Percentiles rank a stretch among this genome's conserved stretches.
Evolutionary conservation across 257 asterid genomes (phyloP).

Genomic region (Haberlea rhodopensis): DNA sequence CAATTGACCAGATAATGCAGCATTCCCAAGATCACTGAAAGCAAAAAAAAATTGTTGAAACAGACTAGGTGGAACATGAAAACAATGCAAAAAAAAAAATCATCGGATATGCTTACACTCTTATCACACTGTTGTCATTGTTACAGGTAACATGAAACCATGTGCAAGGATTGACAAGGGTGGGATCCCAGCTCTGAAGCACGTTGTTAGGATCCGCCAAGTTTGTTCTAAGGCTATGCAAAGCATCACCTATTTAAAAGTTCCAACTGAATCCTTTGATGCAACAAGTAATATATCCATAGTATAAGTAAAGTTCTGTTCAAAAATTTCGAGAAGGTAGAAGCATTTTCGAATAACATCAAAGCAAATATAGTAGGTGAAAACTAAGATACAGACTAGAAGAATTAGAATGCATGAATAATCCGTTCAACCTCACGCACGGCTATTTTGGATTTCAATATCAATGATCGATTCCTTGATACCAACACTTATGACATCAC

Average conservation of each 20-base stretch:
- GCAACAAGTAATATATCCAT: conserved; percentile 8
- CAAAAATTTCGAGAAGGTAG: not conserved
- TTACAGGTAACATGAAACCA: conserved; percentile 99
- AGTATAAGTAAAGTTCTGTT: not conserved
- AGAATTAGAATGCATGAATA: not conserved
- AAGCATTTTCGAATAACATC: conserved; percentile 6
- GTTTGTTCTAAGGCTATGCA: conserved; percentile 74
- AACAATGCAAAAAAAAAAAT: conserved; percentile 1
- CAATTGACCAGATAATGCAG: conserved; percentile 90
- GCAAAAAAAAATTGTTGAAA: conserved; percentile 14
- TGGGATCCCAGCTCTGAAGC: conserved; percentile 98
- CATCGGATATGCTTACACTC: conserved; percentile 70
- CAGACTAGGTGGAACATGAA: conserved; percentile 3
- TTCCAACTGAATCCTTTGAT: conserved; percentile 18
- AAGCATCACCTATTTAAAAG: conserved; percentile 76
- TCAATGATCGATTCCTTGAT: not conserved
- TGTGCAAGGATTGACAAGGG: conserved; percentile 98
- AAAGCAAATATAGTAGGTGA: not conserved
- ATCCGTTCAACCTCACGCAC: not conserved
- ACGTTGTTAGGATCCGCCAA: conserved; percentile 91
- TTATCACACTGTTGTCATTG: conserved; percentile 91
- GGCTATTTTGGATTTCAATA: not conserved
- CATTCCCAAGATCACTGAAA: conserved; percentile 94
- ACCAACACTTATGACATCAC: not conserved
- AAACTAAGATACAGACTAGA: conserved; percentile 3